Base-by-base conservation (phyloP, 371 early-diverging fungal genomes). In the Mucor mucedo region DNA sequence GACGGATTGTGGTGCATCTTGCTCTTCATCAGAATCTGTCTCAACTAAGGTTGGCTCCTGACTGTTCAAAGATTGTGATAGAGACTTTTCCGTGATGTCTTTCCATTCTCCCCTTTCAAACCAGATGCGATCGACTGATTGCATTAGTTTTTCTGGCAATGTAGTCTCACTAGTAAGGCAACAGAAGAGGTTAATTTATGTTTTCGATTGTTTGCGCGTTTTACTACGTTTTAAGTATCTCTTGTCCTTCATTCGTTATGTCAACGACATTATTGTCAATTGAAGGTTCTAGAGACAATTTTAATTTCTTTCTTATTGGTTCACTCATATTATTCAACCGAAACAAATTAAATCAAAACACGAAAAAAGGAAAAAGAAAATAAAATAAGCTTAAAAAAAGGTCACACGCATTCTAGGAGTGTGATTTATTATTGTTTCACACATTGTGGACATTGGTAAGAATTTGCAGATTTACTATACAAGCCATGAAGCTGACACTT, bases 81-180 rank as follows among this genome's bases (percentile, higher is more conserved):
- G 60, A 27, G 73, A 77, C 21, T 78, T 69, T 47, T 84, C 85
- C 28, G 80, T 77, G 32, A 83, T 77, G 45, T 83, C 76, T 35
- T 76, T 79, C 76, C 79, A 81, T 54, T 85, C 85, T 32, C 84
- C 84, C 39, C 84, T 76, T 53, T 82, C 79, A 40, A 74, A 79
- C 67, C 81, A 77, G 29, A 87, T 80, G 41, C 80, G 73, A 68
- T 83, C 84, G 44, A 85, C 79, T 21, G 79, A 82, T 50, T 80
- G 78, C 78, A 81, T 87, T 41, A 85, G 60, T 57, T 82, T 80
- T 41, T 84, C 84, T 2, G 76, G 67, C n/a, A 82, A 72, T n/a
- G 79, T 71, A 6, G 73, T 72, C 58, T 87, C 85, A 59, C 87
- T 85, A 65, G 14, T n/a, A 27, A 10, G 38, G 27, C 28, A 13